Evolutionary conservation across 306 rosid genomes (phyloP).

Genomic region (Pterocarpus macrocarpus): DNA sequence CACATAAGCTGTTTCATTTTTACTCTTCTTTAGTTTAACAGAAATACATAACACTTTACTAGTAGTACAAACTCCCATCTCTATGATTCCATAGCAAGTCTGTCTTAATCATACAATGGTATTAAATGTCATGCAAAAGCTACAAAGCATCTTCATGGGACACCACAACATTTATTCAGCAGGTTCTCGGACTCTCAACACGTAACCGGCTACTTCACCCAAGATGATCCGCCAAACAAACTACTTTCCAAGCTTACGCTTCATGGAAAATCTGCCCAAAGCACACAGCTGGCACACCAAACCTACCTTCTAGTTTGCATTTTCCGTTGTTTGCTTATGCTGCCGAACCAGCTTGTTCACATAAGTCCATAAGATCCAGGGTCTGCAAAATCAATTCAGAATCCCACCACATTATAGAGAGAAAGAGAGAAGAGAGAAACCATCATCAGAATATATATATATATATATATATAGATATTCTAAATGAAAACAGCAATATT

Average conservation of each 20-base stretch:
- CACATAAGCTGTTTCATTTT: constrained; percentile 8
- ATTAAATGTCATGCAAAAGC: constrained; percentile 59
- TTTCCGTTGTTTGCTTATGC: constrained; percentile 63
- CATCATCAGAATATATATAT: too few species aligned
- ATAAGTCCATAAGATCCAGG: constrained; percentile 88
- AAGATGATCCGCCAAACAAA: constrained; percentile 53
- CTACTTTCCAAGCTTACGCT: constrained; percentile 94
- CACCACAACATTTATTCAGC: constrained; percentile 65
- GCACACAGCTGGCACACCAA: constrained; percentile 71
- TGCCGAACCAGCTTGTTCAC: constrained; percentile 90
- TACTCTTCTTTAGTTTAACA: constrained; percentile 27
- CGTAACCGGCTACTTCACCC: constrained; percentile 44
- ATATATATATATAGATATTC: too few species aligned
- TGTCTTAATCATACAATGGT: constrained; percentile 51
- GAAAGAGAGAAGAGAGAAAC: constrained; percentile 24
- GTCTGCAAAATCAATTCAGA: constrained; percentile 67
- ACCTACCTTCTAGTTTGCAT: constrained; percentile 56
- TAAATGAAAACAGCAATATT: constrained; percentile 6
- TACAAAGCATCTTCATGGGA: constrained; percentile 56
- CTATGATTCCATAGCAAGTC: constrained; percentile 50
- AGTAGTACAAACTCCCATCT: constrained; percentile 49
- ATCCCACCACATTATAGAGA: constrained; percentile 1
- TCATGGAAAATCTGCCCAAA: constrained; percentile 77
- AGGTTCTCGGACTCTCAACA: constrained; percentile 56
- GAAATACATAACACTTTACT: constrained; percentile 26